Evolutionary conservation across 805 yeast species (phyloP), one percentile per base, ranked within the genome.

Genomic region (Candida verbasci): DNA sequence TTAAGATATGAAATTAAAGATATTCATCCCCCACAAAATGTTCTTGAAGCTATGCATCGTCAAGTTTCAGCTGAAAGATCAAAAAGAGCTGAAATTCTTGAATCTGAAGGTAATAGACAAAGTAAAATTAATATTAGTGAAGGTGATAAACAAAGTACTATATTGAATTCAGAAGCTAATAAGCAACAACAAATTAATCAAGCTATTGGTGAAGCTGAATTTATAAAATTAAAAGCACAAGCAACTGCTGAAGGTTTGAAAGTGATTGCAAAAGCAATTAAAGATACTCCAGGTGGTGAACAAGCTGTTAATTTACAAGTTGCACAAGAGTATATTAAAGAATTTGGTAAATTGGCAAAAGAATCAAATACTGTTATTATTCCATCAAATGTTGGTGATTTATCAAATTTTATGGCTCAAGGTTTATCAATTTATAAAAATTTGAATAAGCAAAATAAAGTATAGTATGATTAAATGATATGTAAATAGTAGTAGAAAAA

Each of bases 41-140:
- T 86, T 9, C 74, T 86, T 49, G 89, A 82, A 50, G 93, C 95
- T 18, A 86, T 86, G 95, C 95, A 86, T 60, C 76, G 91, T 55
- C 95, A 84, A 59, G 95, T 86, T 17, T 74, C 82, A 41, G 93
- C 94, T 30, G 95, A 86, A 58, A 69, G 95, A 48, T 79, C 88
- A 35, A 86, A 86, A 56, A 70, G 95, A 42, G 95, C 95, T 2
- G 91, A 86, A 57, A 86, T 86, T 46, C 71, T 86, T 53, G 95
- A 86, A 52, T 78, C 87, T 30, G 95, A 86, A 62, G 95, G 95
- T 58, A 76, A 74, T 37, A 74, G 88, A 55, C 87, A 82, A 53
- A 70, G 86, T 24, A 82, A 76, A 33, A 86, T 86, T 55, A 86
- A 86, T 55, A 78, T 81, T 42, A 88, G 93, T 39, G 94, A 86